A percentile compares a stretch with the other conserved stretches of the same genome.
phyloP scores from a whole-genome alignment of 2,329 filamentous ascomycete species.

The Penicillium psychrosexuale region DNA sequence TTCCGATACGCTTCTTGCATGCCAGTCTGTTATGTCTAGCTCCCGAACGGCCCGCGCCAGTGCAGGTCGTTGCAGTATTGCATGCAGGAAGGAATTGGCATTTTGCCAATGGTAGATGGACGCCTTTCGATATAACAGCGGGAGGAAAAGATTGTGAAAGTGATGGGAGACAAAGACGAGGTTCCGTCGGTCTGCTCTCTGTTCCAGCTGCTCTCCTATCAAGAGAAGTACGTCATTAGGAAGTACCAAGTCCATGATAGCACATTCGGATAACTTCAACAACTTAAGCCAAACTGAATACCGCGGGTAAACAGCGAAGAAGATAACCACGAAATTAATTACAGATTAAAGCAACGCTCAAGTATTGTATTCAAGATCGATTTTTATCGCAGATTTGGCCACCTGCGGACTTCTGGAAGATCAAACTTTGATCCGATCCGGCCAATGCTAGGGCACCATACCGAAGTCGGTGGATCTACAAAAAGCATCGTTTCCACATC shows the following conservation, averaged over 20 bases:
- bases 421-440: not conserved
- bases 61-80: slow-evolving; percentile 19
- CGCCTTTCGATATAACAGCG: slow-evolving; percentile 22
- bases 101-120: slow-evolving; percentile 18
- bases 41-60: slow-evolving; percentile 25
- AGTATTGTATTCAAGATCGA: not conserved
- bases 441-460: not conserved
- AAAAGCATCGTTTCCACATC: not conserved
- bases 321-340: not conserved
- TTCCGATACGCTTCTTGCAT: not conserved
- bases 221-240: slow-evolving; percentile 32
- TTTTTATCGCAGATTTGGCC: not conserved
- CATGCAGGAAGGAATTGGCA: slow-evolving; percentile 21
- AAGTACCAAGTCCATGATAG: slow-evolving; percentile 3
- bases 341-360: not conserved
- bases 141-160: slow-evolving; percentile 30
- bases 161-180: slow-evolving; percentile 26
- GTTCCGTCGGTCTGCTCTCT: slow-evolving; percentile 26
- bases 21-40: slow-evolving; percentile 25
- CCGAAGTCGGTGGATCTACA: not conserved
- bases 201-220: slow-evolving; percentile 27
- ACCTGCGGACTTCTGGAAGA: not conserved
- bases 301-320: not conserved
- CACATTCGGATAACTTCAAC: not conserved
- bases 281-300: not conserved